Evolutionary conservation across 805 yeast species (phyloP), one percentile per base, ranked within the genome.

Genomic region (Groenewaldozyma tartarivorans): DNA sequence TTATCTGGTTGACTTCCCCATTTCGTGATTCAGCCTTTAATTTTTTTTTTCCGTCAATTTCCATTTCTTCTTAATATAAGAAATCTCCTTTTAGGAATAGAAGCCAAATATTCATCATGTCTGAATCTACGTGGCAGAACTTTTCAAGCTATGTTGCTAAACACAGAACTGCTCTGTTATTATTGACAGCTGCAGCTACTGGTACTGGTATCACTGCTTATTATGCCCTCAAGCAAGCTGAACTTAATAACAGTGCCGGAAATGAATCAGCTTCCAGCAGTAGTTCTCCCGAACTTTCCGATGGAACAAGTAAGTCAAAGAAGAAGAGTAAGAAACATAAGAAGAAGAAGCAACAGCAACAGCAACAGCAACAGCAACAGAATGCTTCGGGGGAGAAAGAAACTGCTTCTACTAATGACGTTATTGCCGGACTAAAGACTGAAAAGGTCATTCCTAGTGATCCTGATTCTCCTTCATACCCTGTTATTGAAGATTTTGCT

Each of bases 381-480:
- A 30, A 24, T 16, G 18, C 40, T 16, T 19, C 20, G n/a, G 20
- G 27, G n/a, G 34, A 32, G 31, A 35, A 38, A 30, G 41, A 34
- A 18, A 30, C 48, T 20, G 35, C 33, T 26, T 38, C 36, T 3
- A 15, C 45, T 20, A 4, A 38, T 13, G 20, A 22, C 17, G 20
- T 33, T 19, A 19, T 31, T 24, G 40, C 32, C 24, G 62, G 61
- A n/a, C 54, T 54, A 45, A 35, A 47, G 6, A 16, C 29, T 29
- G 27, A n/a, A 19, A 21, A 22, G 21, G 9, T 16, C 9, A 6
- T 17, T 31, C 51, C 16, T 44, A 55, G 49, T 20, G 39, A 45
- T 7, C 46, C 41, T 20, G 48, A 49, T 5, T 49, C 52, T 21
- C 57, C 66, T 3, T 66, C 59, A 26, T 52, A 63, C 36, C 60